These are phyloP conservation scores for Nitzschia putrida DNA, from an alignment of 108 stramenopile species.

Conservation along the genomic window DNA sequence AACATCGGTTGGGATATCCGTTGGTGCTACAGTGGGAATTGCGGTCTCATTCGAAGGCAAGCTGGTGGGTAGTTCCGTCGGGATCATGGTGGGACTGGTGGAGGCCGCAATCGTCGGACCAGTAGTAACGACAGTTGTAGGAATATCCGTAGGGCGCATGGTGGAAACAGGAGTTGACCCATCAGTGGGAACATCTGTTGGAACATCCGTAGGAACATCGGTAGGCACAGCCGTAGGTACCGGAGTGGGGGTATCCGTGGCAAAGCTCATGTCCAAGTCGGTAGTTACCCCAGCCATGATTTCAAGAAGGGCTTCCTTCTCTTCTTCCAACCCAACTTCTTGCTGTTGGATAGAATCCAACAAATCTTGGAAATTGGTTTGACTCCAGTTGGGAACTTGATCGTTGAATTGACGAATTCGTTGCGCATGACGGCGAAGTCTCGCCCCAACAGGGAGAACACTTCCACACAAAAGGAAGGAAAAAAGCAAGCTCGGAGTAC, in stretches of 20 bases:
- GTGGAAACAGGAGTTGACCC: background rate
- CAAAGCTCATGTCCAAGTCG: background rate
- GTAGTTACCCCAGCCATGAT: conserved; percentile 1
- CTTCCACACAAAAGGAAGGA: background rate
- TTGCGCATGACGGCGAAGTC: conserved; percentile 6
- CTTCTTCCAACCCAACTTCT: conserved; percentile 10
- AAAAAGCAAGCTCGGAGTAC: background rate
- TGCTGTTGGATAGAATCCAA: background rate
- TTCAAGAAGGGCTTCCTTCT: conserved; percentile 1
- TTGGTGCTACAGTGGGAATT: background rate
- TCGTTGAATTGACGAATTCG: conserved; percentile 1
- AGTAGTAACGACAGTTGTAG: conserved; percentile 9
- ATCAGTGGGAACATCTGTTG: background rate
- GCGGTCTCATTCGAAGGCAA: background rate
- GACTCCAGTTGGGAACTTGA: background rate
- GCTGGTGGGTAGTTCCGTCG: too few species aligned
- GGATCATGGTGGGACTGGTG: too few species aligned
- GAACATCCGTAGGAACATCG: conserved; percentile 7
- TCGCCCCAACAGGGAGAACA: background rate
- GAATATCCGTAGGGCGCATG: background rate
- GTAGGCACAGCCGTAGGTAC: background rate
- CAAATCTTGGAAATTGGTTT: background rate
- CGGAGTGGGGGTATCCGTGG: background rate
- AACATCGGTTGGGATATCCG: background rate
- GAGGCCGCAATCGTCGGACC: background rate